A percentile compares a stretch with the other conserved stretches of the same genome.
Evolutionary conservation across 441 rosid species (phyloP).

Genomic region (Croton laevigatus): DNA sequence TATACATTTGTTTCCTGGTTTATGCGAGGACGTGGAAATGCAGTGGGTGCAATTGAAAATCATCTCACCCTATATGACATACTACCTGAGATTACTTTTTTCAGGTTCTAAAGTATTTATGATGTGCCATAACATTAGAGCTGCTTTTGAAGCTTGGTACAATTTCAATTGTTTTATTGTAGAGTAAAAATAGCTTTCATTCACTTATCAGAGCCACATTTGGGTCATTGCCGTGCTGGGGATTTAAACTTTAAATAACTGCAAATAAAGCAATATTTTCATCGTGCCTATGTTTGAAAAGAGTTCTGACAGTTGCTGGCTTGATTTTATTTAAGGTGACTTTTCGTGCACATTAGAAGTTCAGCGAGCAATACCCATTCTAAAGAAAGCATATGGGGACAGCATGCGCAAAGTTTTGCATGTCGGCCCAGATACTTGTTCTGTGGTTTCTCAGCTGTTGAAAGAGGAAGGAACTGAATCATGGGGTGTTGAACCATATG

Average conservation of each 20-base stretch:
- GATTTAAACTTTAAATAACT: not conserved
- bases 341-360: conserved; percentile 57
- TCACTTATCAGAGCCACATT: not conserved
- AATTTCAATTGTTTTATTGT: not conserved
- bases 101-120: not conserved
- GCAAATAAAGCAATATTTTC: not conserved
- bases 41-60: not conserved
- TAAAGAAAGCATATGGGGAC: conserved; percentile 65
- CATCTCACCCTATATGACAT: not conserved
- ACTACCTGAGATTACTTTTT: not conserved
- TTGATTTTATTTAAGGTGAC: conserved; percentile 36
- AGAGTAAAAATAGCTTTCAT: not conserved
- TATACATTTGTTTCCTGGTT: not conserved
- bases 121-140: not conserved
- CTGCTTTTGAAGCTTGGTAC: not conserved
- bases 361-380: conserved; percentile 43
- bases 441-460: conserved; percentile 49
- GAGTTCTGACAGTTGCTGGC: conserved; percentile 7
- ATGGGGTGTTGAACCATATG: conserved; percentile 78
- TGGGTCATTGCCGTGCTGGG: not conserved
- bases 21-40: not conserved
- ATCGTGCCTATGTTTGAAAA: not conserved
- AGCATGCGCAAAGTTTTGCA: conserved; percentile 61
- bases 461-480: conserved; percentile 60
- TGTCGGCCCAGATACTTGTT: conserved; percentile 67